These are phyloP conservation scores for Saccharomycopsis phalli DNA, from an alignment of 1,139 yeast species.

Conservation along the genomic window DNA sequence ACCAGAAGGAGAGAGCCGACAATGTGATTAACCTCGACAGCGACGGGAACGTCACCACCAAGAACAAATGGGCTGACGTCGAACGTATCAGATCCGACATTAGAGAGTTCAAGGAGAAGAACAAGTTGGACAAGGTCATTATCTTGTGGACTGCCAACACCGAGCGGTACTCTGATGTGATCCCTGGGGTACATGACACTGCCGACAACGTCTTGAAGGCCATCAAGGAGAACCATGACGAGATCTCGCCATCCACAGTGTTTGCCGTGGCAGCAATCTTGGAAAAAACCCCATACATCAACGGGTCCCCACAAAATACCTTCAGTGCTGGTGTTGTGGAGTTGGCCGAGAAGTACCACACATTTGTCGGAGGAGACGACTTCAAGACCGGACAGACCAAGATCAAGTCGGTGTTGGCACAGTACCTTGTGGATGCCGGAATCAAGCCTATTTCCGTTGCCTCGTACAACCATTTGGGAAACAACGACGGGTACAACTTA, in stretches of 20 bases:
- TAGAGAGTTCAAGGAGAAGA: conserved; percentile 62
- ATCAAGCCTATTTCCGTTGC: conserved; percentile 91
- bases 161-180: conserved; percentile 78
- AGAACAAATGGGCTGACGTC: conserved; percentile 83
- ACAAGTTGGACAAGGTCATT: conserved; percentile 75
- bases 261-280: conserved; percentile 90
- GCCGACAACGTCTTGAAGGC: conserved; percentile 69
- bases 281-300: conserved; percentile 82
- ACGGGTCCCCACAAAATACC: conserved; percentile 96
- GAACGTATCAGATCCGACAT: conserved; percentile 81
- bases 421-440: conserved; percentile 94
- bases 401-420: conserved; percentile 89
- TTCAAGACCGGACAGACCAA: conserved; percentile 97
- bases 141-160: conserved; percentile 97
- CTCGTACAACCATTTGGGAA: conserved; percentile 92
- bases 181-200: conserved; percentile 79
- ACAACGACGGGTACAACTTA: conserved; percentile 90
- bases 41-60: conserved; percentile 43
- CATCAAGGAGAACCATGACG: conserved; percentile 70
- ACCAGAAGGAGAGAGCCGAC: conserved; percentile 88
- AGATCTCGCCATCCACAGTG: conserved; percentile 83
- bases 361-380: conserved; percentile 94
- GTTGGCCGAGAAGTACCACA: conserved; percentile 67
- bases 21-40: conserved; percentile 60
- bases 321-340: conserved; percentile 93